Conservation (phyloP, 768 basidiomycete genomes). For the Tylopilus intermedius region DNA sequence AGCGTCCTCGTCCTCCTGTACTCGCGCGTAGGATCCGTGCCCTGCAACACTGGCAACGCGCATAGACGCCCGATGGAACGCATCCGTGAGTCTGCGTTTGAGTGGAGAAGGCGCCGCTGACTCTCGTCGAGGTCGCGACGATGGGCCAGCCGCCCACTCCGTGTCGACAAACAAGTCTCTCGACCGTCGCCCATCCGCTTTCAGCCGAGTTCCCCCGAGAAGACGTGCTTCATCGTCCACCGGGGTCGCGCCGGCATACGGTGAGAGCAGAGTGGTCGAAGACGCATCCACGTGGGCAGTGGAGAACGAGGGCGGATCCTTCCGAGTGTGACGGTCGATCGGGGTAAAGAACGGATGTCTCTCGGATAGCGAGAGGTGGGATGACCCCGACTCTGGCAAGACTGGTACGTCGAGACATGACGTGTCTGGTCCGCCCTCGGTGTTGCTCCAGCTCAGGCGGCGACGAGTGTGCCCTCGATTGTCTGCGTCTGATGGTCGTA, state of each 20-base stretch:
- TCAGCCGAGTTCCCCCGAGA: constrained; percentile 42
- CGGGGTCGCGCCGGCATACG: constrained; percentile 36
- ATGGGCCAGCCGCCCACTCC: constrained; percentile 41
- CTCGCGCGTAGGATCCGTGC: constrained; percentile 51
- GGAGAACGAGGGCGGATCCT: constrained; percentile 36
- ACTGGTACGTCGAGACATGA: constrained; percentile 22
- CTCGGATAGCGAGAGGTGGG: constrained; percentile 19
- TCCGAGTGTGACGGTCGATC: constrained; percentile 30
- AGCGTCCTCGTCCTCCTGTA: constrained; percentile 46
- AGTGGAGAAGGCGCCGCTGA: constrained; percentile 48
- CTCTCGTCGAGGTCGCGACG: constrained; percentile 37
- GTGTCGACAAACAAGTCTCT: constrained; percentile 36
- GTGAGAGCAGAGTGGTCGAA: constrained; percentile 45
- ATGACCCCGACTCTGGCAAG: constrained; percentile 18
- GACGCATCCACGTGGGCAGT: constrained; percentile 46
- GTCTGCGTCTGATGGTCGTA: constrained; percentile 29
- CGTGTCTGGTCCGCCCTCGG: constrained; percentile 45
- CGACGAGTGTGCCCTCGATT: constrained; percentile 40
- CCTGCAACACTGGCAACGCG: constrained; percentile 80
- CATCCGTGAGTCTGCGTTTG: constrained; percentile 56
- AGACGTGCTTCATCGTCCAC: constrained; percentile 60
- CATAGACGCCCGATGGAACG: constrained; percentile 60
- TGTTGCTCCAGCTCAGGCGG: constrained; percentile 54
- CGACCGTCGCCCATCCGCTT: constrained; percentile 27
- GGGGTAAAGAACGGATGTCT: constrained; percentile 51